Evolutionary conservation across 176 grass and related monocot genomes (phyloP), one percentile per base, ranked within the genome.

Genomic region (Tillandsia fasciculata): DNA sequence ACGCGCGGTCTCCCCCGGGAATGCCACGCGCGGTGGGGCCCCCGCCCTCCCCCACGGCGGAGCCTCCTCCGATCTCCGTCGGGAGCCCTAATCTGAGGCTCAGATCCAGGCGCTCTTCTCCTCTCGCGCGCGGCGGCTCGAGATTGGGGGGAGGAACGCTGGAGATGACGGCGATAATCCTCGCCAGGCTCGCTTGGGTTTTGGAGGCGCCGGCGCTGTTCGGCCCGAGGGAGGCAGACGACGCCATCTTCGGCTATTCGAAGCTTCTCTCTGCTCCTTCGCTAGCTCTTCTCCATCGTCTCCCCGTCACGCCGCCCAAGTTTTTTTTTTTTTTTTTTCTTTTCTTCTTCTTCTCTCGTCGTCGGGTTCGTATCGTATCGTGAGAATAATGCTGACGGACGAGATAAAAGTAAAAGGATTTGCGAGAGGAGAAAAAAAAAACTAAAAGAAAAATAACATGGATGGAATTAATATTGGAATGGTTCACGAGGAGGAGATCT

Each of bases 71-170:
- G 66, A 77, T 63, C 75, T 66, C 52, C 0, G 52, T 17, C 33
- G 66, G 13, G 11, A 12, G 75, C 33, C 75, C 75, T 65, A 77
- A 49, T 57, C 75, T 58, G 28, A 77, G 75, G 28, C 53, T 59
- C 65, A 77, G 66, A 77, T 77, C 75, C 42, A 77, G 18, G 53
- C 52, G 14, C 73, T 67, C 64, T n/a, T 50, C 29, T 26, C 59
- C 47, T 12, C 17, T 29, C 18, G 6, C 33, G 53, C 53, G 26
- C 12, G 1, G 8, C 9, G 17, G 56, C n/a, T 64, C 53, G 53
- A 57, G 56, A 61, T n/a, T 20, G 56, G 56, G 3, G 10, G 56
- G 56, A 61, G 57, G 12, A 42, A 58, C 17, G 47, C 57, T 64
- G 33, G 58, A 51, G 17, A 26, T 74, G 72, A 51, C 47, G 58